phyloP scores from a whole-genome alignment of 2,329 filamentous ascomycete genomes.

The Fusarium begoniae region DNA sequence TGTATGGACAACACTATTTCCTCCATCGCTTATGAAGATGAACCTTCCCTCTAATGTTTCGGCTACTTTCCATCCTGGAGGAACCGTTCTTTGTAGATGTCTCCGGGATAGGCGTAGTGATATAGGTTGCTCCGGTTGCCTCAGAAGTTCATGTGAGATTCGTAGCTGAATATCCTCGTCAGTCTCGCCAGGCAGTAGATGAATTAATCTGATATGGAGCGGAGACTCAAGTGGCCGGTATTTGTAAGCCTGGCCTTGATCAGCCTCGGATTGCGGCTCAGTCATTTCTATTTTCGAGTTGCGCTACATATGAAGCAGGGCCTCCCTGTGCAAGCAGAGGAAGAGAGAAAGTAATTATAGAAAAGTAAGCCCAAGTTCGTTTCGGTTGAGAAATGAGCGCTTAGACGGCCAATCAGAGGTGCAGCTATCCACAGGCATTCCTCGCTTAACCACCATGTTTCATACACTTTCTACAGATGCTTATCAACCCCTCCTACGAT shows the following conservation, averaged over 20 bases:
- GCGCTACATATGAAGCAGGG: fast-evolving
- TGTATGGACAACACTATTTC: fast-evolving
- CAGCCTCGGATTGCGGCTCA: fast-evolving
- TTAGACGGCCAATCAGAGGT: not conserved
- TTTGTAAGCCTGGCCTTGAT: not conserved
- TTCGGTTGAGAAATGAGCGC: not conserved
- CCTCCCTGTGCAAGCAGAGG: fast-evolving
- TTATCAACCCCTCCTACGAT: not conserved
- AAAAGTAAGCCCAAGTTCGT: not conserved
- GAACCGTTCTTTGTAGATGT: not conserved
- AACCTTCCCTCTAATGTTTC: not conserved
- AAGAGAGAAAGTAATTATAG: too few species aligned
- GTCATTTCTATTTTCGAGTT: not conserved
- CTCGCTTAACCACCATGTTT: not conserved
- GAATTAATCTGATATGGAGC: not conserved
- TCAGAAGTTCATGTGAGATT: not conserved
- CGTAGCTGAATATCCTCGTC: not conserved
- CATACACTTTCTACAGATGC: not conserved
- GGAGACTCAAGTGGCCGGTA: not conserved
- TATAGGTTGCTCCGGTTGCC: fast-evolving
- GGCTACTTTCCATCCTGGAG: not conserved
- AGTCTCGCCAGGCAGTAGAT: not conserved
- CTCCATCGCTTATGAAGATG: not conserved
- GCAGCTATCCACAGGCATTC: too few species aligned
- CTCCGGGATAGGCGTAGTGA: not conserved